A percentile compares a stretch with the other conserved stretches of the same genome.
Conservation (phyloP, 1,139 yeast species). For the Pichia sp. region DNA sequence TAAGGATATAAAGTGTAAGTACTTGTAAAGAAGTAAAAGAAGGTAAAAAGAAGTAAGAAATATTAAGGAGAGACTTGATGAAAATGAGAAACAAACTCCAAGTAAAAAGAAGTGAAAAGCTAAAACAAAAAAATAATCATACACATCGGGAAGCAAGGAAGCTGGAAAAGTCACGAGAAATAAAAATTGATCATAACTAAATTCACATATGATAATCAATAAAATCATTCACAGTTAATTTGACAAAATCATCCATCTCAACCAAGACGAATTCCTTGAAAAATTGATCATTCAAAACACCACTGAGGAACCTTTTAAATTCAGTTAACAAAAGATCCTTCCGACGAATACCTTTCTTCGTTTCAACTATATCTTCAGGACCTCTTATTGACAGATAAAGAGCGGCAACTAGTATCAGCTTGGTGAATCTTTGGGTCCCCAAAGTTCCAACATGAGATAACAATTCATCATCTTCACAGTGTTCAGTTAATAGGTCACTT, state of each 20-base stretch:
- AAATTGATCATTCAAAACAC: conserved; percentile 24
- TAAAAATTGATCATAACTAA: conserved; percentile 9
- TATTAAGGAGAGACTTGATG: not conserved
- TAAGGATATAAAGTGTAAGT: not conserved
- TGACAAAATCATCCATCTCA: conserved; percentile 29
- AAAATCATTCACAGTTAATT: conserved; percentile 29
- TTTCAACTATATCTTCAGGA: conserved; percentile 19
- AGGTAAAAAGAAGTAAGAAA: not conserved
- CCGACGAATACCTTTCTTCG: conserved; percentile 16
- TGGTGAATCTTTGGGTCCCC: conserved; percentile 19
- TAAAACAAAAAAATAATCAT: not conserved
- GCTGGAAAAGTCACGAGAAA: conserved; percentile 6
- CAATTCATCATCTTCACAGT: conserved; percentile 11
- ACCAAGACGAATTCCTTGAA: conserved; percentile 25
- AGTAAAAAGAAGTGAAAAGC: not conserved
- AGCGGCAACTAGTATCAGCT: conserved; percentile 19
- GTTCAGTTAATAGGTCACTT: conserved; percentile 6
- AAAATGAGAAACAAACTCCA: not conserved
- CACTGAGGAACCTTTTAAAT: conserved; percentile 28
- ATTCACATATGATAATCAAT: conserved; percentile 28
- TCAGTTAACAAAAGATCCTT: conserved; percentile 26
- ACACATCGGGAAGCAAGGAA: not conserved
- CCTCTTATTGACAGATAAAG: conserved; percentile 16
- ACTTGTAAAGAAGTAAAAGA: not conserved
- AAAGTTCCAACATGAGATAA: conserved; percentile 14